Conservation (phyloP, 768 basidiomycete genomes). For the Termitomyces sp. region DNA sequence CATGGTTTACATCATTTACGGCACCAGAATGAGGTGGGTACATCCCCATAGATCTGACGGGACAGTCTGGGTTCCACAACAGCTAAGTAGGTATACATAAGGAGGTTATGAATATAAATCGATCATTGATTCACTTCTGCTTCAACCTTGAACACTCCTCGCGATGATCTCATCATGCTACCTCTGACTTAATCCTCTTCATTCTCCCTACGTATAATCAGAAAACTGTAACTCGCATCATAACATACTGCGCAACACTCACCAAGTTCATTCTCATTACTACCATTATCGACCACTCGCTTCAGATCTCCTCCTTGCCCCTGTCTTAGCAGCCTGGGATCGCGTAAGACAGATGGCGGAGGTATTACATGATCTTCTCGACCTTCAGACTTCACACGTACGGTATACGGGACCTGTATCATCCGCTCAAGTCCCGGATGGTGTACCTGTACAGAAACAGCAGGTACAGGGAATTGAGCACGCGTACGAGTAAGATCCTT, state of each 20-base stretch:
- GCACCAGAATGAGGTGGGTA: background rate
- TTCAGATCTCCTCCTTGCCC: background rate
- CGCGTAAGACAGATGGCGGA: background rate
- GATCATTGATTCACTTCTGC: background rate
- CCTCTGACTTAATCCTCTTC: background rate
- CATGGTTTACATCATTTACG: background rate
- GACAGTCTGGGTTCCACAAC: background rate
- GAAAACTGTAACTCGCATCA: background rate
- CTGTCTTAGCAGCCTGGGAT: constrained; percentile 1
- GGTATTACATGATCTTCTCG: background rate
- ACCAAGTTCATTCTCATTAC: background rate
- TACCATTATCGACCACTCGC: background rate
- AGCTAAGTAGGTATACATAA: too few relatives aligned
- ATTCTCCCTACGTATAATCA: background rate
- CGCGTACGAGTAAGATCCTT: background rate
- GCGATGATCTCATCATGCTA: background rate
- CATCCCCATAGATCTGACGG: background rate
- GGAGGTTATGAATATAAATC: background rate
- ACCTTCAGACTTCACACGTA: constrained; percentile 9
- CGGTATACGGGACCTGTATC: background rate
- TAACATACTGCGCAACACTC: background rate
- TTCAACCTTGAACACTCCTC: background rate
- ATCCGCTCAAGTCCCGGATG: background rate
- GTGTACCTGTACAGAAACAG: background rate
- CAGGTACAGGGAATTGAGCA: background rate